These are phyloP conservation scores for Penicillium ucsense DNA, from an alignment of 495 filamentous ascomycete species.

Conservation along the genomic window DNA sequence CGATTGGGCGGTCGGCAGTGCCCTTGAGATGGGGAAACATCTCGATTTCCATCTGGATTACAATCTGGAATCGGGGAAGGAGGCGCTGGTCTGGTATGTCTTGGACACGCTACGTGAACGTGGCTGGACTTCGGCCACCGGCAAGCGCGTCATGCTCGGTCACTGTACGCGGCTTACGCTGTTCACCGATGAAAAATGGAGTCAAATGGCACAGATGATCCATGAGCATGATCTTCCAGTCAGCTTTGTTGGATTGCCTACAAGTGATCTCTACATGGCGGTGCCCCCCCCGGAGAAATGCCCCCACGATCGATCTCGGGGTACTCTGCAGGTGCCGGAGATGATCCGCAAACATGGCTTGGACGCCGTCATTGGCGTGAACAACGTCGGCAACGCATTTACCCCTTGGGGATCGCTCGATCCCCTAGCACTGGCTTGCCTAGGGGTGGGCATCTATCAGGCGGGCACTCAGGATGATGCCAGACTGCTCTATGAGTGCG, in stretches of 20 bases:
- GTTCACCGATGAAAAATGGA: constrained; percentile 41
- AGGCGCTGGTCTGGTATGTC: constrained; percentile 44
- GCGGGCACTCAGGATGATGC: constrained; percentile 51
- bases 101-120: constrained; percentile 36
- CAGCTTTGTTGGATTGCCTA: constrained; percentile 62
- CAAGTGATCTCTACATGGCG: constrained; percentile 70
- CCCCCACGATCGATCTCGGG: constrained; percentile 32
- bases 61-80: constrained; percentile 40
- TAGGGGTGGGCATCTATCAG: constrained; percentile 60
- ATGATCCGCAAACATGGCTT: constrained; percentile 53
- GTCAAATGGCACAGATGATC: constrained; percentile 34
- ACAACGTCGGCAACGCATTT: constrained; percentile 72
- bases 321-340: constrained; percentile 52
- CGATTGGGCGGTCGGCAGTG: constrained; percentile 47
- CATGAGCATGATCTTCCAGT: constrained; percentile 42
- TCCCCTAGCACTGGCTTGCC: constrained; percentile 52
- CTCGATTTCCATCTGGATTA: constrained; percentile 72
- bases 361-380: constrained; percentile 55
- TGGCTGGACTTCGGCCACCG: constrained; percentile 32
- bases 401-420: constrained; percentile 68
- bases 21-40: constrained; percentile 40
- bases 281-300: constrained; percentile 26
- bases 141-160: constrained; percentile 50
- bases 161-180: constrained; percentile 63
- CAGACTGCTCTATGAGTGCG: constrained; percentile 51